phyloP scores from a whole-genome alignment of 371 early-diverging fungal genomes.

The Circinella umbellata region DNA sequence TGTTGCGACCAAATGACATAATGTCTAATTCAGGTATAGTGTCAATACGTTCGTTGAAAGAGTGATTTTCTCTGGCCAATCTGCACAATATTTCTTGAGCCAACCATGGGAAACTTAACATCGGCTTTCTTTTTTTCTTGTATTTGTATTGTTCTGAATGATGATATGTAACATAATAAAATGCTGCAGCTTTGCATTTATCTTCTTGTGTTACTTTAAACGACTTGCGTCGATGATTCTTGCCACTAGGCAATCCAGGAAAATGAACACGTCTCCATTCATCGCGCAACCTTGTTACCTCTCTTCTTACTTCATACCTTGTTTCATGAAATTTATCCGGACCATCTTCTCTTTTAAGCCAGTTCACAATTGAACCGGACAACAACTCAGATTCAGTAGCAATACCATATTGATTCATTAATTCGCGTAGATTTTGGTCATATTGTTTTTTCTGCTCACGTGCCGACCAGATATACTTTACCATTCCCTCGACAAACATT shows the following conservation, averaged over 20 bases:
- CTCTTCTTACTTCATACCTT: neutral
- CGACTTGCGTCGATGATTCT: slow-evolving; percentile 5
- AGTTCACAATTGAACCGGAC: slow-evolving; percentile 36
- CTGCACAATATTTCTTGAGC: slow-evolving; percentile 58
- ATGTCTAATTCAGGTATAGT: neutral
- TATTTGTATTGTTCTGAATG: slow-evolving; percentile 19
- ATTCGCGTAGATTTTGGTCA: slow-evolving; percentile 50
- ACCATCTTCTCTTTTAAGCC: slow-evolving; percentile 26
- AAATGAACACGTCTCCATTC: slow-evolving; percentile 5
- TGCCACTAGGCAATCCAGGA: neutral
- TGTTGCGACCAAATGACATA: neutral
- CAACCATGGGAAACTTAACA: slow-evolving; percentile 72
- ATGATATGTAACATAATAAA: slow-evolving; percentile 75
- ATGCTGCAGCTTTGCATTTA: slow-evolving; percentile 65
- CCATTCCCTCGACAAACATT: slow-evolving; percentile 55
- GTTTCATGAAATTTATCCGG: slow-evolving; percentile 12
- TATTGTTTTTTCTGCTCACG: slow-evolving; percentile 43
- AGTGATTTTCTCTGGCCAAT: slow-evolving; percentile 17
- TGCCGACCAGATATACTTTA: slow-evolving; percentile 59
- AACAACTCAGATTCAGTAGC: slow-evolving; percentile 51
- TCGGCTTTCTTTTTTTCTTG: neutral
- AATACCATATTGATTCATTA: slow-evolving; percentile 67
- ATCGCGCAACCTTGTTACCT: slow-evolving; percentile 9
- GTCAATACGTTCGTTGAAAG: neutral
- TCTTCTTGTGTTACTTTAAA: slow-evolving; percentile 4